These are phyloP conservation scores for Eucalyptus virginea DNA, from an alignment of 345 rosid genomes.

Conservation along the genomic window DNA sequence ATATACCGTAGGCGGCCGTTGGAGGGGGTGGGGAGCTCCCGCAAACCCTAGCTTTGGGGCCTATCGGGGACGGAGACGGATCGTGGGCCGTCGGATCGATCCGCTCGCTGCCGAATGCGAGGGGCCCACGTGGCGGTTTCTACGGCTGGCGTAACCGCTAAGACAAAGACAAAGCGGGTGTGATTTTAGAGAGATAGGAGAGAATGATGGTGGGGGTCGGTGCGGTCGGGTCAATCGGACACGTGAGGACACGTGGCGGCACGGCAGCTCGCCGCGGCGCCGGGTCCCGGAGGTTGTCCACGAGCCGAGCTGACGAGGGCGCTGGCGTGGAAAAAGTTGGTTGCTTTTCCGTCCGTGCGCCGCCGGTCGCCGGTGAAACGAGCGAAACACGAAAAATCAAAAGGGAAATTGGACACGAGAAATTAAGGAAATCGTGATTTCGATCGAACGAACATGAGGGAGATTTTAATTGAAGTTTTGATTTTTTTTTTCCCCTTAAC, in stretches of 20 bases:
- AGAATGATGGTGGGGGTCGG: background rate
- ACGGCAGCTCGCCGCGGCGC: background rate
- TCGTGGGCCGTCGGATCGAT: conserved; percentile 9
- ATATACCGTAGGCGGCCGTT: background rate
- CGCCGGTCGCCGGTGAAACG: background rate
- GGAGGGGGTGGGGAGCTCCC: background rate
- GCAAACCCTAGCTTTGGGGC: conserved; percentile 15
- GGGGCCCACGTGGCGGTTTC: background rate
- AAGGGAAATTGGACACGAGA: background rate
- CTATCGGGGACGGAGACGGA: background rate
- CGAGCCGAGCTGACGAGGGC: background rate
- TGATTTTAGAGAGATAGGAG: background rate
- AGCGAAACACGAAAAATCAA: background rate
- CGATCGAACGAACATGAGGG: background rate
- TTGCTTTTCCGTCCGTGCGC: background rate
- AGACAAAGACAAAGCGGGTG: background rate
- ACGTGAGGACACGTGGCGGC: background rate
- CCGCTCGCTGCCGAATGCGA: background rate
- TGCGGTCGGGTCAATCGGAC: background rate
- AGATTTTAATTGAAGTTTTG: background rate
- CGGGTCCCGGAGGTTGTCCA: background rate
- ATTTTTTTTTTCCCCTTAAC: background rate
- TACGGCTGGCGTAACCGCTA: background rate
- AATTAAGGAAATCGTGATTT: too few species aligned
- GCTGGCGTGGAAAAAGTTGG: background rate